Percentiles rank a stretch among this genome's conserved stretches.
These are phyloP conservation scores for Monosporascus sp. DNA, from an alignment of 2,329 filamentous ascomycete species.

Conservation along the genomic window DNA sequence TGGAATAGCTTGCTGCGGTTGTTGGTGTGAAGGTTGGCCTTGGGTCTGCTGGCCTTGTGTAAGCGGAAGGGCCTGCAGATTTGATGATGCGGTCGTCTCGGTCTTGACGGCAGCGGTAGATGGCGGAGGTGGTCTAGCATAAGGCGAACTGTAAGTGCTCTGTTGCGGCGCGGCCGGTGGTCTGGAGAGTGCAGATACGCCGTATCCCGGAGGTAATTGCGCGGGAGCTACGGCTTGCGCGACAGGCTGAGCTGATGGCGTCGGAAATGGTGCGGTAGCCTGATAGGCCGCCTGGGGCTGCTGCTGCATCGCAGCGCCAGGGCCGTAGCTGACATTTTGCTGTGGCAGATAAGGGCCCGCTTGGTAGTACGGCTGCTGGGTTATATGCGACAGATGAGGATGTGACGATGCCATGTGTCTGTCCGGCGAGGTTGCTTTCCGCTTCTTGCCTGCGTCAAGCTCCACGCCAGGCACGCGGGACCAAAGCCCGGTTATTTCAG, in stretches of 20 bases:
- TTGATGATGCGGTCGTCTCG: slow-evolving; percentile 11
- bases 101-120: slow-evolving; percentile 18
- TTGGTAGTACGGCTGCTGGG: slow-evolving; percentile 24
- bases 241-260: slow-evolving; percentile 16
- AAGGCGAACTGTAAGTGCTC: slow-evolving; percentile 26
- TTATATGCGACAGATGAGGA: slow-evolving; percentile 21
- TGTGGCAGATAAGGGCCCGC: slow-evolving; percentile 22
- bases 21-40: slow-evolving; percentile 4
- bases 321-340: slow-evolving; percentile 13
- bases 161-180: slow-evolving; percentile 20
- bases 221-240: slow-evolving; percentile 21
- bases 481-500: slow-evolving; percentile 52
- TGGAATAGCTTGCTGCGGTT: slow-evolving; percentile 6
- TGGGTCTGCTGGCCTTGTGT: slow-evolving; percentile 9
- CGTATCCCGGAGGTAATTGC: slow-evolving; percentile 22
- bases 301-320: slow-evolving; percentile 15
- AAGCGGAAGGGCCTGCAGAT: slow-evolving; percentile 12
- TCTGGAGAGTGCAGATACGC: slow-evolving; percentile 14
- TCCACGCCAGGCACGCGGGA: slow-evolving; percentile 52
- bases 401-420: slow-evolving; percentile 26
- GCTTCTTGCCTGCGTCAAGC: slow-evolving; percentile 56
- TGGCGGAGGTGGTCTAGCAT: slow-evolving; percentile 23
- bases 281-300: slow-evolving; percentile 16
- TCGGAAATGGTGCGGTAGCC: slow-evolving; percentile 9
- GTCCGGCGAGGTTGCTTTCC: slow-evolving; percentile 49